Evolutionary conservation across 192 early-diverging fungal species (phyloP), one percentile per base, ranked within the genome.

Genomic region (Borealophlyctis nickersoniae): DNA sequence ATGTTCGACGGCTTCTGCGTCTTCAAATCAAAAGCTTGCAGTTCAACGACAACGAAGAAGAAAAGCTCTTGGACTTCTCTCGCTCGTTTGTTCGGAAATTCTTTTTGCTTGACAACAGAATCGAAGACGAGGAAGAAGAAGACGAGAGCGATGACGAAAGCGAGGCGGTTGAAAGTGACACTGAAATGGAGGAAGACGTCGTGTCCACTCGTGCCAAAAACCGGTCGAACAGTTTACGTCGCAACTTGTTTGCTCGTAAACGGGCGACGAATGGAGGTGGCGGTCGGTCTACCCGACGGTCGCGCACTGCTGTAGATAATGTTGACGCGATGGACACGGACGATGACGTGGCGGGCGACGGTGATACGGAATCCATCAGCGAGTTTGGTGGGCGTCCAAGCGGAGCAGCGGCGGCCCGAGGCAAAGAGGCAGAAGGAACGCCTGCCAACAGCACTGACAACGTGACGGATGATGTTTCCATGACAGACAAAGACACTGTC

Each of bases 1-100:
- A 96, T 59, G 86, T 89, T 32, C 84, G 86, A 39, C 87, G 83
- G 27, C 70, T 96, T 11, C 75, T 96, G 4, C 77, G 89, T 62
- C 78, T 82, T 2, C 87, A 86, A 67, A 84, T 92, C 3, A 89
- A 91, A n/a, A 73, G 68, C 52, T 72, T 73, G 71, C 77, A 63
- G 59, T 77, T 71, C 59, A 70, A 58, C 31, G 92, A 95, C 49
- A 79, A 89, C 63, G 90, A 91, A 36, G 1, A 26, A 53, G 22
- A 49, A 19, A 75, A 80, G 66, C 86, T 95, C 72, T 79, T 85
- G 36, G 82, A 82, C 24, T 90, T 95, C 59, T 81, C 93, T 69
- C 83, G 62, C 60, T 84, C 67, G 28, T 95, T 88, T 81, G 82
- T 92, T 4, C 80, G 79, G 26, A 63, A 77, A n/a, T 88, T 86